A percentile compares a stretch with the other conserved stretches of the same genome.
Conservation (phyloP, 805 yeast species). For the Metschnikowia drakensbergensis region DNA sequence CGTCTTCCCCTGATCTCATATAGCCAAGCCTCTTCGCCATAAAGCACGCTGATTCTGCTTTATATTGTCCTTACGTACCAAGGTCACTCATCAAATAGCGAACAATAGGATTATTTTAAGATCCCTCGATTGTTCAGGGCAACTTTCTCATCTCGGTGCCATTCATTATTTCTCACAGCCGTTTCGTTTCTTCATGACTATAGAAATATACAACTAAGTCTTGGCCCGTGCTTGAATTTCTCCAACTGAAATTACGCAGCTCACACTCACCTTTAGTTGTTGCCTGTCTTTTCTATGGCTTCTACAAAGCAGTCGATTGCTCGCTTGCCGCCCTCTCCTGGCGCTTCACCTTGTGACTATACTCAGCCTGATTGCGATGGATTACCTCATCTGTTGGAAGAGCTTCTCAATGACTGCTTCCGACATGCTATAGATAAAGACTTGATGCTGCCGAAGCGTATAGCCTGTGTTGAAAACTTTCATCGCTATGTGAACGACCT, state of each 20-base stretch:
- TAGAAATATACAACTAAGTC: background rate
- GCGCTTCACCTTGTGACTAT: background rate
- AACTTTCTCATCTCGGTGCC: slow-evolving; percentile 1
- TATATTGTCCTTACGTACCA: background rate
- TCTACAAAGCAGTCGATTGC: background rate
- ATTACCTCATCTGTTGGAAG: slow-evolving; percentile 22
- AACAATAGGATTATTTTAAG: background rate
- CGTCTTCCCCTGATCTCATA: background rate
- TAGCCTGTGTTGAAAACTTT: slow-evolving; percentile 26
- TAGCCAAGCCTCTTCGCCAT: background rate
- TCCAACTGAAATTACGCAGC: background rate
- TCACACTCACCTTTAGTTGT: background rate
- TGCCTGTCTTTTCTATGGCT: slow-evolving; percentile 1
- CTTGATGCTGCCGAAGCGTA: slow-evolving; percentile 13
- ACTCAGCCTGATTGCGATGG: slow-evolving; percentile 1
- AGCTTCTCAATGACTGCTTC: slow-evolving; percentile 33
- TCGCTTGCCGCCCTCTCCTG: background rate
- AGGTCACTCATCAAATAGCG: background rate
- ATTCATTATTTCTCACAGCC: background rate
- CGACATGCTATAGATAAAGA: slow-evolving; percentile 21
- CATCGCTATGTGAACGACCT: slow-evolving; percentile 30
- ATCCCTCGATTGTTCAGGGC: background rate
- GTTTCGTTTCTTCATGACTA: background rate
- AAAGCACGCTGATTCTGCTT: background rate
- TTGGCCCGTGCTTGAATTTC: background rate